Percentiles rank a stretch among this genome's conserved stretches.
phyloP scores from a whole-genome alignment of 305 asterid species.

The Solanum aculeatissimum region DNA sequence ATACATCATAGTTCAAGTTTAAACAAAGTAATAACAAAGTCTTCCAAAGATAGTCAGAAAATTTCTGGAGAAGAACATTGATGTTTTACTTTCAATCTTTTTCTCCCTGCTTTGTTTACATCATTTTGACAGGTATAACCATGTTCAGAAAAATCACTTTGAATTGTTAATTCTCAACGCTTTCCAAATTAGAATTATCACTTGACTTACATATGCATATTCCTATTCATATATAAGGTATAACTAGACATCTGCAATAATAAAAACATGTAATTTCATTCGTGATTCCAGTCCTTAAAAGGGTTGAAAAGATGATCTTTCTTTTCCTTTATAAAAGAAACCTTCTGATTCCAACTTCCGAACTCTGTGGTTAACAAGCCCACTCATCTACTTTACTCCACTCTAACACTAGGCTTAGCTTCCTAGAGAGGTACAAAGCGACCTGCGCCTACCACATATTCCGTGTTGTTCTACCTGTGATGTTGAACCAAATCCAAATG shows the following conservation, averaged over 20 bases:
- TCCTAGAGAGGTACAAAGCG: neutral
- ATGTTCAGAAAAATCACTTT: neutral
- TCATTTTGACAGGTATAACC: neutral
- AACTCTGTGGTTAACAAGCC: neutral
- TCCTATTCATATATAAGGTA: neutral
- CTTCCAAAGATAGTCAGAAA: neutral
- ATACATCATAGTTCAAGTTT: neutral
- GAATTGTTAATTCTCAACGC: neutral
- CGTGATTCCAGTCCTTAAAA: neutral
- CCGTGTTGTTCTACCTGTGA: neutral
- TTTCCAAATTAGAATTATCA: neutral
- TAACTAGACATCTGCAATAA: neutral
- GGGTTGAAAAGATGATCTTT: neutral
- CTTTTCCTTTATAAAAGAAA: neutral
- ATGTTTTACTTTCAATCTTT: too few species aligned
- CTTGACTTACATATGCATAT: neutral
- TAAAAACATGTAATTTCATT: neutral
- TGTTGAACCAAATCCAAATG: neutral
- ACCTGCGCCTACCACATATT: neutral
- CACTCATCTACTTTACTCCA: too few species aligned
- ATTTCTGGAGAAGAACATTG: neutral
- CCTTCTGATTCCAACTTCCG: neutral
- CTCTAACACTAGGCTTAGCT: neutral
- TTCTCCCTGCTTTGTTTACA: neutral
- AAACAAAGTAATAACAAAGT: neutral